These are phyloP conservation scores for Trichoderma pleuroti DNA, from an alignment of 2,329 filamentous ascomycete species.

Conservation along the genomic window DNA sequence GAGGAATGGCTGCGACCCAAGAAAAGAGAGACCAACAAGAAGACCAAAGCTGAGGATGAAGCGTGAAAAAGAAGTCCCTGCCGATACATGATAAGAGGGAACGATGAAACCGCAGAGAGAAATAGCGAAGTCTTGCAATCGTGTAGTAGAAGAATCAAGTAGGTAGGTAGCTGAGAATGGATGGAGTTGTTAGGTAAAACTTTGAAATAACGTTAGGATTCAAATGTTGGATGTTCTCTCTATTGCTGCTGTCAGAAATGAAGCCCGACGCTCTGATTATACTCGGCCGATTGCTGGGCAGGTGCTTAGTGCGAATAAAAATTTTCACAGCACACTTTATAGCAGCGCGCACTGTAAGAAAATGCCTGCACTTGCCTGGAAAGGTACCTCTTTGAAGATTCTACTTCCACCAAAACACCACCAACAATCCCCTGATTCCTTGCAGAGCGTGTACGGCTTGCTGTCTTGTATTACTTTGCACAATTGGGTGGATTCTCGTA, in stretches of 20 bases:
- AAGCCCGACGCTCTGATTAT: not conserved
- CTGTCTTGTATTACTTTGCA: not conserved
- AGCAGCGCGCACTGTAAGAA: not conserved
- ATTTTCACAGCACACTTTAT: not conserved
- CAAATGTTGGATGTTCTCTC: not conserved
- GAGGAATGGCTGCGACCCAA: slow-evolving; percentile 84
- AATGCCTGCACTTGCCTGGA: not conserved
- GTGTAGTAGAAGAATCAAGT: not conserved
- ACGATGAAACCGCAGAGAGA: not conserved
- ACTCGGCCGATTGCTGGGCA: not conserved
- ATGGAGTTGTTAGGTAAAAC: not conserved
- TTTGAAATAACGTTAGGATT: not conserved
- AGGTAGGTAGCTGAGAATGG: not conserved
- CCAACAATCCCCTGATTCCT: not conserved
- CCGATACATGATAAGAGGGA: not conserved
- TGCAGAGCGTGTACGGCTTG: not conserved
- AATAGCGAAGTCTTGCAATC: not conserved
- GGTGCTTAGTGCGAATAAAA: not conserved
- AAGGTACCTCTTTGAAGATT: not conserved
- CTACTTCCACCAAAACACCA: not conserved
- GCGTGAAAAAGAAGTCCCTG: not conserved
- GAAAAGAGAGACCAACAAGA: slow-evolving; percentile 61
- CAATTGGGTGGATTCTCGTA: not conserved
- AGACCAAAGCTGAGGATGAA: not conserved
- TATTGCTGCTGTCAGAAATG: not conserved